Evolutionary conservation across 768 basidiomycete genomes (phyloP), one percentile per base, ranked within the genome.

Genomic region (Boletus eberwhitei): DNA sequence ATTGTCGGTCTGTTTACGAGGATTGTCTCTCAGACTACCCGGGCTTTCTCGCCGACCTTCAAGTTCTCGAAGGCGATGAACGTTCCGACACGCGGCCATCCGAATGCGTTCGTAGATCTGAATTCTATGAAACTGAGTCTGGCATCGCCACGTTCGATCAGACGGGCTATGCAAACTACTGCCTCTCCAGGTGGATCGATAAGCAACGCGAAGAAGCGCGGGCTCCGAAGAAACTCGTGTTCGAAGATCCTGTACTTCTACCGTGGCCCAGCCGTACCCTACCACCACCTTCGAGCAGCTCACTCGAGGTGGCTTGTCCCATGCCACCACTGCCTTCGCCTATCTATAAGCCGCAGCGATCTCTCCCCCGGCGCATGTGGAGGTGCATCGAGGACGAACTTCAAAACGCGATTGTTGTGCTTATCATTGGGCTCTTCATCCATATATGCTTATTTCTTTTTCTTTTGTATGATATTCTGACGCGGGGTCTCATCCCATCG

Each of bases 61-160:
- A 60, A 5, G 46, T 55, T n/a, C 50, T 68, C 7, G 61, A 59
- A 35, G 44, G 62, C 52, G 45, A 55, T 16, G 54, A 53, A 45
- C 36, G 32, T 26, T 35, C 44, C 16, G 19, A 60, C 48, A 54
- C 47, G 50, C 59, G 49, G 40, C 12, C 51, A 6, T 51, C 29
- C 17, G 46, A 31, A 32, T 42, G 36, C 36, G 48, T 60, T n/a
- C 59, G 58, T 7, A 52, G 55, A 47, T 61, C 65, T 11, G 59
- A 67, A 7, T 68, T 71, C 31, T 65, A 71, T 46, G 61, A 70
- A 57, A 66, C 57, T 16, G 68, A 70, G 48, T 64, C 54, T 29
- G 68, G 70, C 44, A 45, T 58, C 37, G 58, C 68, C 55, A 54
- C 31, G 31, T 66, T 71, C 38, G 65, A 71, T 58, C 60, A 47